phyloP scores from a whole-genome alignment of 2,329 filamentous ascomycete genomes.

The Beauveria brongniartii region DNA sequence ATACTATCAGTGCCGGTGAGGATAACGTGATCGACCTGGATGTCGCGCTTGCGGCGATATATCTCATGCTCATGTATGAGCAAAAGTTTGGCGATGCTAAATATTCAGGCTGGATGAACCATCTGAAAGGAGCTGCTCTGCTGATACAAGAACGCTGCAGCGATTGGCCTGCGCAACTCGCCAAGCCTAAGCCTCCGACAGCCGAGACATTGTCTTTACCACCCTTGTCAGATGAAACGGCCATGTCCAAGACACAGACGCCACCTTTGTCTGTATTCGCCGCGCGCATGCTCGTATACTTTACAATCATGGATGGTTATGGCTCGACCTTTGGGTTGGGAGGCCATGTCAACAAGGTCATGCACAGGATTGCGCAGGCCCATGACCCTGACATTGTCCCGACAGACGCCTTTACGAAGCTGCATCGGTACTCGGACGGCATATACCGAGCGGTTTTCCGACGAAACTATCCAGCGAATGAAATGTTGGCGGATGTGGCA shows the following conservation, averaged over 20 bases:
- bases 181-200: not conserved
- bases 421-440: slow-evolving; percentile 26
- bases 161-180: slow-evolving; percentile 9
- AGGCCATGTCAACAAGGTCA: slow-evolving; percentile 24
- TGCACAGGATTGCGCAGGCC: slow-evolving; percentile 11
- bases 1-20: slow-evolving; percentile 19
- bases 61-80: slow-evolving; percentile 30
- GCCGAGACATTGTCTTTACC: not conserved
- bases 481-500: slow-evolving; percentile 28
- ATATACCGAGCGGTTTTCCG: slow-evolving; percentile 28
- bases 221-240: not conserved
- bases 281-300: slow-evolving; percentile 27
- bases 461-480: slow-evolving; percentile 24
- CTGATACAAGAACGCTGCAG: slow-evolving; percentile 22
- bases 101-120: slow-evolving; percentile 23
- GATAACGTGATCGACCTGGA: slow-evolving; percentile 21
- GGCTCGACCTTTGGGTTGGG: slow-evolving; percentile 26
- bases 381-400: slow-evolving; percentile 5
- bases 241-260: slow-evolving; percentile 3
- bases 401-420: slow-evolving; percentile 20
- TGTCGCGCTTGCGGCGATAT: slow-evolving; percentile 23
- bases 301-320: slow-evolving; percentile 23
- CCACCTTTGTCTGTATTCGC: slow-evolving; percentile 23
- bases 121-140: slow-evolving; percentile 25
- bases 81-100: slow-evolving; percentile 28